Evolutionary conservation across 2,329 filamentous ascomycete genomes (phyloP), one percentile per base, ranked within the genome.

Genomic region (Botrytis sinoallii): DNA sequence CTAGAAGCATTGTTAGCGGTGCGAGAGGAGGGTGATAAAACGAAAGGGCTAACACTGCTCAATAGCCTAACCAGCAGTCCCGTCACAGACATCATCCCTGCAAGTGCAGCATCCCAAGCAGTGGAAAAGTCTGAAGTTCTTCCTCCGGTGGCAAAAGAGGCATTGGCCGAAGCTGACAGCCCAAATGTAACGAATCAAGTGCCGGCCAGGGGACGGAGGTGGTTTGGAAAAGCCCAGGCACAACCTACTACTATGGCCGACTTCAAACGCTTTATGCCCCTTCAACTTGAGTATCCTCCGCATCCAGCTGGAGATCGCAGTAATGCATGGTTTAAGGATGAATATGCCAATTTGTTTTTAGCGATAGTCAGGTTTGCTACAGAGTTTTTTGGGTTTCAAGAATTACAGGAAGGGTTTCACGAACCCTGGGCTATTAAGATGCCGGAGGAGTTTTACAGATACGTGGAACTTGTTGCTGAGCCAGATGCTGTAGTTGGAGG

Each of bases 381-480:
- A 10, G 61, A 70, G 4, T 77, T 75, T 71, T 79, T 77, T 52
- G 63, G 44, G 2, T 60, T 76, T 4, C 75, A 75, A 52, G 69
- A 77, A 38, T 60, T 77, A 4, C 67, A 71, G 8, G 61, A 59
- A 25, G 52, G 73, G 7, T 75, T 73, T 38, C 44, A 71, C 52
- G 52, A 77, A 10, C 76, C 75, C 3, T 77, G 77, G 77, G 67
- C 57, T 6, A n/a, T 73, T 16, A 48, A 69, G 5, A 69, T 76
- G 66, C 74, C 70, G 12, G 59, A 65, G 14, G 76, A 79, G 69
- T 80, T 80, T 60, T 20, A 77, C 0, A 71, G 52, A 4, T 79
- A 77, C 70, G 74, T 75, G 8, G 72, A 75, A 38, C 48, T 74
- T 42, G 76, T 80, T 40, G 76, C 77, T 16, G 77, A 79, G 71